Conservation (phyloP, 164 flowering plant species). For the Dillenia turbinata region DNA sequence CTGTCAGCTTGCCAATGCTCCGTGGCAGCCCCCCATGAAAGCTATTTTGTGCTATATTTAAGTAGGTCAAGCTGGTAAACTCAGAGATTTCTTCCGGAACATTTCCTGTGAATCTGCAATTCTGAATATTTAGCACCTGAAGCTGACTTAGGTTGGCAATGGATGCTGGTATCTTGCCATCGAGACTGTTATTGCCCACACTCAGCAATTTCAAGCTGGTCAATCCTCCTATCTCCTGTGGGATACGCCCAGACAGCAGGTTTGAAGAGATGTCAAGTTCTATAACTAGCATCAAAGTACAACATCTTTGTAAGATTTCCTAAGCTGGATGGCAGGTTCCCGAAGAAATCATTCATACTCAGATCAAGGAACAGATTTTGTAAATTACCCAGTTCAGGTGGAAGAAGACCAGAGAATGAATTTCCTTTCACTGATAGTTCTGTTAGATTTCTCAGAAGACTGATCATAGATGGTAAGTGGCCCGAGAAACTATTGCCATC, state of each 20-base stretch:
- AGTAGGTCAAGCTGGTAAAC: conserved; percentile 32
- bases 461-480: conserved; percentile 40
- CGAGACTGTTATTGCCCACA: conserved; percentile 25
- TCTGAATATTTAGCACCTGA: conserved; percentile 30
- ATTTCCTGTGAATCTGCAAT: conserved; percentile 34
- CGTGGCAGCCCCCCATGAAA: conserved; percentile 56
- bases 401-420: conserved; percentile 46
- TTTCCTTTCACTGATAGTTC: conserved; percentile 47
- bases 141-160: conserved; percentile 39
- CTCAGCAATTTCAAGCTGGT: conserved; percentile 18
- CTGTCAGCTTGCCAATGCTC: conserved; percentile 36
- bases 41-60: conserved; percentile 45
- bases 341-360: conserved; percentile 41
- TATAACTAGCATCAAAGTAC: conserved; percentile 34
- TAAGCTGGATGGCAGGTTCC: conserved; percentile 41
- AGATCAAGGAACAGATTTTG: conserved; percentile 46
- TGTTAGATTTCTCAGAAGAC: conserved; percentile 32
- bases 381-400: conserved; percentile 40
- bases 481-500: conserved; percentile 51
- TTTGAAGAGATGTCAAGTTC: conserved; percentile 48
- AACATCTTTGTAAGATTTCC: conserved; percentile 37
- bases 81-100: conserved; percentile 46
- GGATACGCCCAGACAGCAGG: conserved; percentile 34
- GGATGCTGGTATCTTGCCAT: conserved; percentile 37
- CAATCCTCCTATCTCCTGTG: conserved; percentile 34